These are phyloP conservation scores for Dictyostelium intermedium DNA, from an alignment of 78 protist species.

Conservation along the genomic window DNA sequence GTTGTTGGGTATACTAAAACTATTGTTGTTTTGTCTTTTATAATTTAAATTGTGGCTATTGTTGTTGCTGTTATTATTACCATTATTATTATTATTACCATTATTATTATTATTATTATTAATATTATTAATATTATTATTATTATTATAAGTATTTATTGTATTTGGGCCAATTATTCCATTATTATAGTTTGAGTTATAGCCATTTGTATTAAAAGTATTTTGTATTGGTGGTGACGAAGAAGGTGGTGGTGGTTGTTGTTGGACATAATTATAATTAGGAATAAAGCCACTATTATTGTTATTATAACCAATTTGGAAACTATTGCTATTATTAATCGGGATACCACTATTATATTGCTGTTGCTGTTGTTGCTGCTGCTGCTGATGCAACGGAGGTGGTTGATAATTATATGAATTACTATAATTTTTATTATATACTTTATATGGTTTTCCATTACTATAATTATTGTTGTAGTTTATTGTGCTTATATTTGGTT, in stretches of 20 bases:
- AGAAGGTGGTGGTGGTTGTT: background rate
- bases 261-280: background rate
- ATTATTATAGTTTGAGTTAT: background rate
- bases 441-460: background rate
- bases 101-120: slow-evolving; percentile 5
- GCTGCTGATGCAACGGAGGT: background rate
- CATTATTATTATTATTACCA: no score
- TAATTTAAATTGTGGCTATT: background rate
- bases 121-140: background rate
- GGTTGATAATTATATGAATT: background rate
- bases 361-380: background rate
- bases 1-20: background rate
- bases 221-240: background rate
- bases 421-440: background rate
- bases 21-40: background rate
- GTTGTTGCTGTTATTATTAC: background rate
- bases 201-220: background rate
- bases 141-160: background rate
- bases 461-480: no score
- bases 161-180: background rate
- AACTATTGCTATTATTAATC: background rate
- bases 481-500: background rate
- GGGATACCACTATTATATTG: background rate
- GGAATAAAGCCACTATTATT: background rate
- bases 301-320: background rate